A percentile compares a stretch with the other conserved stretches of the same genome.
These are phyloP conservation scores for Solanum hybrid DNA, from an alignment of 305 asterid genomes.

Conservation along the genomic window DNA sequence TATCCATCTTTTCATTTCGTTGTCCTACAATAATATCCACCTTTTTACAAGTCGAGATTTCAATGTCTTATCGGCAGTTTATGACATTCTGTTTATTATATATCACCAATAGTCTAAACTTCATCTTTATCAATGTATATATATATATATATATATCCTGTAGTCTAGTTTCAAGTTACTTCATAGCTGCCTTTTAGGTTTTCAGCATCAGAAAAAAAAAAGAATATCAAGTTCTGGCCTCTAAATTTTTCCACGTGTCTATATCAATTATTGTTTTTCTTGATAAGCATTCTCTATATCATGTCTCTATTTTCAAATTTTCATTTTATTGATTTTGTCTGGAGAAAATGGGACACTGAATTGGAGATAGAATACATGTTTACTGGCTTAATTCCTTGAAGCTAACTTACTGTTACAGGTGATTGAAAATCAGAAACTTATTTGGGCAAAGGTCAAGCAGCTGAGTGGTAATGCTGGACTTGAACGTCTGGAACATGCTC, in stretches of 20 bases:
- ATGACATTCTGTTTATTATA: neutral
- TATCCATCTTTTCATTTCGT: neutral
- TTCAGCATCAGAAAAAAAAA: neutral
- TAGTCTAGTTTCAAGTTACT: neutral
- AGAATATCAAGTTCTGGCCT: neutral
- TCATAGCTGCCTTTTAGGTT: neutral
- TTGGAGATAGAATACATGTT: neutral
- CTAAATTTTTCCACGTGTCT: neutral
- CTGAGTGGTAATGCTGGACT: slow-evolving; percentile 19
- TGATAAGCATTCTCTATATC: neutral
- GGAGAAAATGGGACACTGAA: neutral
- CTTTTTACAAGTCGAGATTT: neutral
- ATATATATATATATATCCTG: too few relatives aligned
- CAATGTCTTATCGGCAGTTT: neutral
- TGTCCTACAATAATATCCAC: neutral
- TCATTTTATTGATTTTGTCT: neutral
- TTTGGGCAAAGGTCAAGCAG: slow-evolving; percentile 10
- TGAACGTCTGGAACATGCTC: slow-evolving; percentile 13
- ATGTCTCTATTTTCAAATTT: neutral
- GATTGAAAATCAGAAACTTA: slow-evolving; percentile 18
- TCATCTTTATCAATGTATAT: too few relatives aligned
- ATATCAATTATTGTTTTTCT: neutral
- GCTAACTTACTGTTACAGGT: slow-evolving; percentile 9
- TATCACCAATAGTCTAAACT: neutral
- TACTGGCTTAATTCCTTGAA: neutral